phyloP scores from a whole-genome alignment of 495 filamentous ascomycete species.

The Cercophora newfieldiana region DNA sequence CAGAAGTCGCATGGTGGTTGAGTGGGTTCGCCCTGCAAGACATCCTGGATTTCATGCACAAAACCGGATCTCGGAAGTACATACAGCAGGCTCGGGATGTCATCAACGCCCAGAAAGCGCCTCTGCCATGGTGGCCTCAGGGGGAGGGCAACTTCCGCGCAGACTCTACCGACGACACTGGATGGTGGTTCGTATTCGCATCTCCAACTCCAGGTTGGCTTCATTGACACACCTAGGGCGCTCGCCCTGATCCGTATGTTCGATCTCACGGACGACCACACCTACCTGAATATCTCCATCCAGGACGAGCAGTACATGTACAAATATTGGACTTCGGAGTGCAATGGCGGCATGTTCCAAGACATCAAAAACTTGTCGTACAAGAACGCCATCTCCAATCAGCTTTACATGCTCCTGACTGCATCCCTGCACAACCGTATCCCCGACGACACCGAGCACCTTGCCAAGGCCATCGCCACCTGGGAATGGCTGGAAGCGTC shows the following conservation, averaged over 20 bases:
- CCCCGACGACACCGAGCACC: slow-evolving; percentile 48
- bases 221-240: slow-evolving; percentile 35
- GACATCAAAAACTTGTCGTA: slow-evolving; percentile 57
- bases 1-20: slow-evolving; percentile 41
- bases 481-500: slow-evolving; percentile 66
- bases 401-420: slow-evolving; percentile 65
- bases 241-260: slow-evolving; percentile 63
- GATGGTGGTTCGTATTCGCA: slow-evolving; percentile 52
- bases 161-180: slow-evolving; percentile 65
- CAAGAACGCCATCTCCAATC: slow-evolving; percentile 70
- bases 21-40: slow-evolving; percentile 42
- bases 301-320: slow-evolving; percentile 60
- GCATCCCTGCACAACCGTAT: slow-evolving; percentile 66
- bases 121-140: slow-evolving; percentile 40
- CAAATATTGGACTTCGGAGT: slow-evolving; percentile 57
- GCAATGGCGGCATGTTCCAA: slow-evolving; percentile 59
- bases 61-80: slow-evolving; percentile 34
- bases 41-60: slow-evolving; percentile 42
- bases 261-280: slow-evolving; percentile 54
- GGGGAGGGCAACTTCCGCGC: slow-evolving; percentile 50
- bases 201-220: background rate
- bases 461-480: slow-evolving; percentile 52
- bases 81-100: slow-evolving; percentile 34
- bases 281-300: slow-evolving; percentile 55
- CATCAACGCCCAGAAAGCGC: slow-evolving; percentile 36